These are phyloP conservation scores for Stenocarpella maydis DNA, from an alignment of 2,329 filamentous ascomycete species.

Conservation along the genomic window DNA sequence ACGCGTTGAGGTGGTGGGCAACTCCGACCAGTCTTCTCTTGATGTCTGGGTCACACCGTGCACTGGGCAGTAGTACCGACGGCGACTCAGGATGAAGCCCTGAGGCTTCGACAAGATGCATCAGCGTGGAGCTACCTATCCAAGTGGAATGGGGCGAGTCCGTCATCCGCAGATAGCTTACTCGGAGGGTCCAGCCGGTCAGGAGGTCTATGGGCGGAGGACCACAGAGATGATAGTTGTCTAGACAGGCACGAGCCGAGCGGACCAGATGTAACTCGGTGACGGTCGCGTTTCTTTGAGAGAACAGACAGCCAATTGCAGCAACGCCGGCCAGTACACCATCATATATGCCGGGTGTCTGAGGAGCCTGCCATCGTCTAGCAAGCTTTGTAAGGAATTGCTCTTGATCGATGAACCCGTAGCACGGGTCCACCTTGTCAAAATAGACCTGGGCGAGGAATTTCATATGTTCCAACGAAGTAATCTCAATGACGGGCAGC, in stretches of 20 bases:
- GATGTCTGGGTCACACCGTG: slow-evolving; percentile 47
- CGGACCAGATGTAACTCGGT: slow-evolving; percentile 57
- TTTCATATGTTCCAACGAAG: slow-evolving; percentile 58
- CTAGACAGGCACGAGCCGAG: slow-evolving; percentile 50
- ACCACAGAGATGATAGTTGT: slow-evolving; percentile 51
- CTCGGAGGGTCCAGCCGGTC: slow-evolving; percentile 61
- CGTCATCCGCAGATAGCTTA: slow-evolving; percentile 61
- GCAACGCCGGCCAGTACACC: slow-evolving; percentile 63
- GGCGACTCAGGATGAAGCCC: slow-evolving; percentile 53
- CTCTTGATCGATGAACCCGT: slow-evolving; percentile 55
- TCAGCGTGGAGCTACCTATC: slow-evolving; percentile 65
- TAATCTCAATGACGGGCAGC: slow-evolving; percentile 53
- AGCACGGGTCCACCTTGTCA: slow-evolving; percentile 59
- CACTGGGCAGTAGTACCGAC: slow-evolving; percentile 41
- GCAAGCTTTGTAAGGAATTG: slow-evolving; percentile 44
- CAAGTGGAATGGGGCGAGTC: slow-evolving; percentile 62
- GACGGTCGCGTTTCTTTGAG: slow-evolving; percentile 48
- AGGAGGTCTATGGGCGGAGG: slow-evolving; percentile 49
- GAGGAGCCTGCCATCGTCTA: slow-evolving; percentile 45
- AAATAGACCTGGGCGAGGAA: slow-evolving; percentile 58
- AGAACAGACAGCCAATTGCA: slow-evolving; percentile 61
- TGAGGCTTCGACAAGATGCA: slow-evolving; percentile 66
- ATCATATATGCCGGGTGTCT: slow-evolving; percentile 49
- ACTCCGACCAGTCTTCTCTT: slow-evolving; percentile 57
- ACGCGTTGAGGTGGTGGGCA: slow-evolving; percentile 65